These are phyloP conservation scores for Aspergillus thermomutatus DNA, from an alignment of 2,329 filamentous ascomycete species.

Conservation along the genomic window DNA sequence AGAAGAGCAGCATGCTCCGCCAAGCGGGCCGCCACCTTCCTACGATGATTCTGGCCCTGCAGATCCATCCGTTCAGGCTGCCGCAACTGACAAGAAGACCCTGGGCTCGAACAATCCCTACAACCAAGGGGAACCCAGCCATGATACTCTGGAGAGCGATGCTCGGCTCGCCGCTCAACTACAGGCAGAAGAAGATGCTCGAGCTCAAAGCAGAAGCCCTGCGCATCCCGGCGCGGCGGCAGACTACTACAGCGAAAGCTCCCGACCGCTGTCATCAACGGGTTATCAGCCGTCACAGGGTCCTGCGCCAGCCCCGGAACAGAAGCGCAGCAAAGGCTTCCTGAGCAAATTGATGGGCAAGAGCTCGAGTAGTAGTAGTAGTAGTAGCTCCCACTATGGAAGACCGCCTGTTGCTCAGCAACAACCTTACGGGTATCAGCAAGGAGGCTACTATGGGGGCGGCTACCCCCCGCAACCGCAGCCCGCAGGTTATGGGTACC, in stretches of 20 bases:
- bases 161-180: conserved; percentile 71
- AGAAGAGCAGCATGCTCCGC: conserved; percentile 36
- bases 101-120: conserved; percentile 73
- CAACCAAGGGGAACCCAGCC: conserved; percentile 29
- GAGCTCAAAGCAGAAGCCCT: conserved; percentile 35
- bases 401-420: conserved; percentile 22
- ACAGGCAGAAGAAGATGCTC: conserved; percentile 78
- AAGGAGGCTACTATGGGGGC: conserved; percentile 24
- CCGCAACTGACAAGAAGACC: conserved; percentile 41
- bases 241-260: conserved; percentile 44
- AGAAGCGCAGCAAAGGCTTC: conserved; percentile 45
- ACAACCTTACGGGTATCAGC: conserved; percentile 22
- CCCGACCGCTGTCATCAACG: conserved; percentile 13
- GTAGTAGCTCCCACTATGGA: conserved; percentile 15
- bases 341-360: conserved; percentile 55
- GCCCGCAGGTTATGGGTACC: conserved; percentile 34
- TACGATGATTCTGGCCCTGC: conserved; percentile 59
- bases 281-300: conserved; percentile 1
- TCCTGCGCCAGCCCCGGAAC: conserved; percentile 19
- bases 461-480: conserved; percentile 28
- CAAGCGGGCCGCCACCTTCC: conserved; percentile 44
- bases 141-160: conserved; percentile 57
- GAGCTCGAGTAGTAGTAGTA: conserved; percentile 24
- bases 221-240: conserved; percentile 38
- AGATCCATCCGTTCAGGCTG: conserved; percentile 35